These are phyloP conservation scores for Penicillium silybi DNA, from an alignment of 495 filamentous ascomycete species.

Conservation along the genomic window DNA sequence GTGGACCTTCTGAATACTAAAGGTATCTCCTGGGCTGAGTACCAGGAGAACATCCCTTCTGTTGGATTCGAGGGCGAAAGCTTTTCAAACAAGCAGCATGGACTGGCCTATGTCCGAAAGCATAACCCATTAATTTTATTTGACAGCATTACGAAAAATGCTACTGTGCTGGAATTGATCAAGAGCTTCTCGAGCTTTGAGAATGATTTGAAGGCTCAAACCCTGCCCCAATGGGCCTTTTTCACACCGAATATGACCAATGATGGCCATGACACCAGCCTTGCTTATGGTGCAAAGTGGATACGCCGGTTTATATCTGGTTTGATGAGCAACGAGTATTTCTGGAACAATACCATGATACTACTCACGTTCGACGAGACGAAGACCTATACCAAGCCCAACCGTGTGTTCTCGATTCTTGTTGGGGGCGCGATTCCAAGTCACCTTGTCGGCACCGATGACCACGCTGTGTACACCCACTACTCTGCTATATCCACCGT, in stretches of 20 bases:
- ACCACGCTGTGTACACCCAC: slow-evolving; percentile 63
- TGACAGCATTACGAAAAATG: background rate
- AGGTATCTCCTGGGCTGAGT: background rate
- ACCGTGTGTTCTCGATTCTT: slow-evolving; percentile 55
- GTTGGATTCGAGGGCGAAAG: background rate
- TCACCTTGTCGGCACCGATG: slow-evolving; percentile 51
- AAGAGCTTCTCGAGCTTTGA: background rate
- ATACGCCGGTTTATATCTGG: background rate
- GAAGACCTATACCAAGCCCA: slow-evolving; percentile 40
- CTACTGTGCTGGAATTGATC: background rate
- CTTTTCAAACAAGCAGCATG: background rate
- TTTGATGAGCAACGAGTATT: background rate
- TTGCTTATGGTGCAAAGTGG: background rate
- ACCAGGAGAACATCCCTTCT: background rate
- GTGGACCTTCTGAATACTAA: background rate
- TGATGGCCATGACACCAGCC: background rate
- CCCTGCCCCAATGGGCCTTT: background rate
- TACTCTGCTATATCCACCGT: slow-evolving; percentile 60
- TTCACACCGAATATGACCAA: background rate
- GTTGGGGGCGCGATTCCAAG: slow-evolving; percentile 58
- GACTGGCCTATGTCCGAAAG: background rate
- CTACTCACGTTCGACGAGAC: background rate
- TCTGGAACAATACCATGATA: background rate
- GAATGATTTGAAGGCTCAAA: background rate
- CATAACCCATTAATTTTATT: background rate